Evolutionary conservation across 2,329 filamentous ascomycete genomes (phyloP).

Genomic region (Neophaeococcomyces aloes): DNA sequence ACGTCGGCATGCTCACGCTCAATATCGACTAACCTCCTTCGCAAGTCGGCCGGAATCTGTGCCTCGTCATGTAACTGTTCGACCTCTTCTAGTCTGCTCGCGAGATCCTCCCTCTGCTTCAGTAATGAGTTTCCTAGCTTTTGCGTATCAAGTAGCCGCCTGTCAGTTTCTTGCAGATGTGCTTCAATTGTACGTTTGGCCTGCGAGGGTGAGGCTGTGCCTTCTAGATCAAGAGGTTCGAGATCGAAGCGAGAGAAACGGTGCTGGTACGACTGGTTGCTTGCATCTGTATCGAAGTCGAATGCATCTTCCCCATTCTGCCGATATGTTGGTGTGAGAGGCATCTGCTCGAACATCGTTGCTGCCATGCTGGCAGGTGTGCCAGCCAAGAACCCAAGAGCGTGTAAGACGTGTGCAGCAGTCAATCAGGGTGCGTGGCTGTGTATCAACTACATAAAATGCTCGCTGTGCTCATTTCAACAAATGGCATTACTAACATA

Average conservation of each 20-base stretch:
- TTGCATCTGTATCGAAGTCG: slow-evolving; percentile 24
- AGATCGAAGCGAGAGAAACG: slow-evolving; percentile 69
- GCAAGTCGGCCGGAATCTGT: slow-evolving; percentile 72
- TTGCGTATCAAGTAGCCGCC: slow-evolving; percentile 80
- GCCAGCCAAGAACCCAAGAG: too few species aligned
- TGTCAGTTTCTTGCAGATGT: slow-evolving; percentile 84
- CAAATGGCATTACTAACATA: too few species aligned
- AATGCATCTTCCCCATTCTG: slow-evolving; percentile 34
- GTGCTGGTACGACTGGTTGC: slow-evolving; percentile 38
- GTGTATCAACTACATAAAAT: too few species aligned
- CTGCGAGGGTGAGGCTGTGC: slow-evolving; percentile 69
- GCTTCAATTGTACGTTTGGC: slow-evolving; percentile 82
- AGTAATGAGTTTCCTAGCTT: slow-evolving; percentile 79
- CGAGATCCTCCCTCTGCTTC: slow-evolving; percentile 73
- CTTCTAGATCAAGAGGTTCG: slow-evolving; percentile 65
- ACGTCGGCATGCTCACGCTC: slow-evolving; percentile 95
- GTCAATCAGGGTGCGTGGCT: background rate
- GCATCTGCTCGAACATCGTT: background rate
- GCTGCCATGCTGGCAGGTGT: slow-evolving; percentile 4
- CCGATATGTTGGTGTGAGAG: background rate
- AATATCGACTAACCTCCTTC: slow-evolving; percentile 70
- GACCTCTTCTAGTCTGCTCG: slow-evolving; percentile 72
- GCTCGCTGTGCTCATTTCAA: too few species aligned
- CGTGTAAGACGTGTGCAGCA: background rate
- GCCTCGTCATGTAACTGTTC: slow-evolving; percentile 65